These are phyloP conservation scores for Trebouxia sp. DNA, from an alignment of 139 green algal species.

Conservation along the genomic window DNA sequence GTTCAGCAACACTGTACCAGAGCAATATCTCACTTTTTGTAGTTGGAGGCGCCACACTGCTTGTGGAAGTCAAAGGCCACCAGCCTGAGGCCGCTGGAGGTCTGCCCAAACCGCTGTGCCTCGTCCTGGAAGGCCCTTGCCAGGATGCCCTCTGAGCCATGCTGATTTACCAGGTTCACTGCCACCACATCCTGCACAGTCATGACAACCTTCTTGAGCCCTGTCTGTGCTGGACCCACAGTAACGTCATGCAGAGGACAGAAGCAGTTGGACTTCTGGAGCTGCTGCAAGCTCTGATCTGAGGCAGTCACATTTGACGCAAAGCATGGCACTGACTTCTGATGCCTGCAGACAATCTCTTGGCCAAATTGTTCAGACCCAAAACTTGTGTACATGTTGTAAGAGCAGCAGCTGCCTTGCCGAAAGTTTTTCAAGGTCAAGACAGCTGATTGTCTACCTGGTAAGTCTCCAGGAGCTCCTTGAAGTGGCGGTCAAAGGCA, in stretches of 20 bases:
- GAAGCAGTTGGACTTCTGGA: background rate
- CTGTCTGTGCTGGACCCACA: background rate
- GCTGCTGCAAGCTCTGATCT: background rate
- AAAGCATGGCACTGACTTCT: too few relatives aligned
- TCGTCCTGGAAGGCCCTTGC: constrained; percentile 56
- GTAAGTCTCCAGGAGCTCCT: constrained; percentile 45
- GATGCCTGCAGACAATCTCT: too few relatives aligned
- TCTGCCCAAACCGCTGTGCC: constrained; percentile 26
- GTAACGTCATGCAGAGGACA: background rate
- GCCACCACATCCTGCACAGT: constrained; percentile 43
- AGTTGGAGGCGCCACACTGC: constrained; percentile 77
- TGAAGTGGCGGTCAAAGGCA: constrained; percentile 48
- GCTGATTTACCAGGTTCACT: constrained; percentile 85
- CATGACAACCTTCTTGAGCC: background rate
- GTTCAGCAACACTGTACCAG: background rate
- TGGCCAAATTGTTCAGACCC: too few relatives aligned
- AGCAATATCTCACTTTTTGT: constrained; percentile 48
- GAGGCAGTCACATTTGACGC: too few relatives aligned
- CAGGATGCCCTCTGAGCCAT: constrained; percentile 79
- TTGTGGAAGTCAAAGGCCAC: constrained; percentile 91
- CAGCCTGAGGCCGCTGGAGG: constrained; percentile 40
- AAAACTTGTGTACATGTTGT: too few relatives aligned
- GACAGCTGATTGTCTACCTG: constrained; percentile 9
- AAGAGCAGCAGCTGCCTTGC: too few relatives aligned
- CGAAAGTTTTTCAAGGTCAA: background rate